Conservation (phyloP, 2,329 filamentous ascomycete genomes). For the Eurotiales sp. region DNA sequence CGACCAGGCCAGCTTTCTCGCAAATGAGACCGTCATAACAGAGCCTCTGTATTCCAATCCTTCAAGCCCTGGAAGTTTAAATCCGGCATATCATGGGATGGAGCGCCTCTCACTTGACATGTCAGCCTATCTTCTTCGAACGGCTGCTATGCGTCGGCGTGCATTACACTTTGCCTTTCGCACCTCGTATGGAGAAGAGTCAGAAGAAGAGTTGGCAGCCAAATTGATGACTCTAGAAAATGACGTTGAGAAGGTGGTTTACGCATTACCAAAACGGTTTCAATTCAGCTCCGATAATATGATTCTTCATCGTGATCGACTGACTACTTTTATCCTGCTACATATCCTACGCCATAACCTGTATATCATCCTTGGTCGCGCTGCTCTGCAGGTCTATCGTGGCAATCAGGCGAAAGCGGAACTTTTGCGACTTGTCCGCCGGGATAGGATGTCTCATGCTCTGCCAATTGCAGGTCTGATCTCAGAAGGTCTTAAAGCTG, state of each 20-base stretch:
- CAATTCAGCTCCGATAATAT: neutral
- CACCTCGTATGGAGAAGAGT: neutral
- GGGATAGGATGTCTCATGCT: neutral
- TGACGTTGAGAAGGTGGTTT: neutral
- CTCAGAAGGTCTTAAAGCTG: constrained; percentile 2
- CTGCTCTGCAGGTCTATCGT: neutral
- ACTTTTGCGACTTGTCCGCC: neutral
- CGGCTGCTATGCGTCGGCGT: neutral
- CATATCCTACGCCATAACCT: constrained; percentile 3
- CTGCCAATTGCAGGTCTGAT: neutral
- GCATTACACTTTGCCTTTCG: constrained; percentile 3
- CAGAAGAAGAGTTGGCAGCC: neutral
- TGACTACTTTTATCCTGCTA: neutral
- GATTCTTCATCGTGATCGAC: neutral
- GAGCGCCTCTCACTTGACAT: neutral
- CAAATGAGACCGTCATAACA: neutral
- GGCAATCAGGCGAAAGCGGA: neutral
- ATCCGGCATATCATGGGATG: neutral
- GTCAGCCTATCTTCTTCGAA: constrained; percentile 3
- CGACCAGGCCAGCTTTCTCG: neutral
- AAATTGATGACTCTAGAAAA: neutral
- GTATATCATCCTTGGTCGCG: neutral
- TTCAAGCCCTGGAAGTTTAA: no score
- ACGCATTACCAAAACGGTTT: neutral
- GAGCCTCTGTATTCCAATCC: neutral